phyloP scores from a whole-genome alignment of 2,329 filamentous ascomycete genomes.

The Claviceps sp. region DNA sequence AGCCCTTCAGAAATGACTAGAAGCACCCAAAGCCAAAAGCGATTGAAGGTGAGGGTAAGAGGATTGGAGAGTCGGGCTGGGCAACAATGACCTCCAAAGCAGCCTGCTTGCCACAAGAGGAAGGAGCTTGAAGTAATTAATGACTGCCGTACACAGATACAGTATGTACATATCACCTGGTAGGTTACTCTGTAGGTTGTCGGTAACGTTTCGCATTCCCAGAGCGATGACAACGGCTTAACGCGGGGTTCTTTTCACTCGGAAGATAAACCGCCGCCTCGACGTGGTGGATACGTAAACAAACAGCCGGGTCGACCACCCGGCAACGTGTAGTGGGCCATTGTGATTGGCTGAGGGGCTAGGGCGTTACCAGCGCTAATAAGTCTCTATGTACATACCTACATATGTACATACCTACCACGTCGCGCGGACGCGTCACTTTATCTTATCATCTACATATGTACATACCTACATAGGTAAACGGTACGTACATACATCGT shows the following conservation, averaged over 20 bases:
- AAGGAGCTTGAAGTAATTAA: neutral
- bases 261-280: constrained; percentile 1
- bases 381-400: too few relatives aligned
- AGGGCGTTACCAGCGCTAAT: neutral
- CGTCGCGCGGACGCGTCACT: neutral
- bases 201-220: neutral
- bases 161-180: neutral
- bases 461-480: too few relatives aligned
- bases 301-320: constrained; percentile 11
- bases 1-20: neutral
- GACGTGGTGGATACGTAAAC: constrained; percentile 11
- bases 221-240: neutral
- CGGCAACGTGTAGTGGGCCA: constrained; percentile 9
- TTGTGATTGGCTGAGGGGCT: neutral
- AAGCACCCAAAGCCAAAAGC: too few relatives aligned
- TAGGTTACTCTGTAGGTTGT: neutral
- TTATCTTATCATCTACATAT: too few relatives aligned
- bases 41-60: neutral
- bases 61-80: neutral
- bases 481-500: too few relatives aligned
- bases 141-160: neutral
- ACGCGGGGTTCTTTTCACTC: constrained; percentile 11
- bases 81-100: neutral
- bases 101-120: neutral
- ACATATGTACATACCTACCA: neutral